Conservation (phyloP, 768 basidiomycete genomes). For the Amanita thiersii region DNA sequence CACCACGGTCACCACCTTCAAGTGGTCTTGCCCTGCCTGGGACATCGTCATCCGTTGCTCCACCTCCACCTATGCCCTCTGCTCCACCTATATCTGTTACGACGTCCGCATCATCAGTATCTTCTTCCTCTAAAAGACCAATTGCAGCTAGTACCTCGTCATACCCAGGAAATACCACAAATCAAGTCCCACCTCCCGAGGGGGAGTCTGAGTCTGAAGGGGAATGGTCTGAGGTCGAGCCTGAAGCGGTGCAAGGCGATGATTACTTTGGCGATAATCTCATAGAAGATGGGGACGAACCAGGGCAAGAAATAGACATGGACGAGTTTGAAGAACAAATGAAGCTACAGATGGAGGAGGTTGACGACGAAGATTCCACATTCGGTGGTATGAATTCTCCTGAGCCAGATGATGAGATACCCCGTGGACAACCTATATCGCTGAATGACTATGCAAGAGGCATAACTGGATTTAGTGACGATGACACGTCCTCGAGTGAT, state of each 20-base stretch:
- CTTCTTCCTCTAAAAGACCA: background rate
- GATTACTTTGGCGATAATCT: conserved; percentile 1
- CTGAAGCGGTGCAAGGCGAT: conserved; percentile 1
- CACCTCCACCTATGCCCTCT: conserved; percentile 4
- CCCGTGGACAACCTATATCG: conserved; percentile 2
- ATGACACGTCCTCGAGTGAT: conserved; percentile 8
- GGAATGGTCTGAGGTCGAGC: conserved; percentile 10
- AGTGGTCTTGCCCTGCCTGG: conserved; percentile 9
- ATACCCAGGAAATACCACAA: background rate
- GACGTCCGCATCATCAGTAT: conserved; percentile 1
- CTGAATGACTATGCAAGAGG: conserved; percentile 7
- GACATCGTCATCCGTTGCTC: conserved; percentile 4
- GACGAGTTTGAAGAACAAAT: conserved; percentile 5
- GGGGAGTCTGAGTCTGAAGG: conserved; percentile 7
- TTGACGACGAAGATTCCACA: background rate
- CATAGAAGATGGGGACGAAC: background rate
- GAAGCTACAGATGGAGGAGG: conserved; percentile 6
- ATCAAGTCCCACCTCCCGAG: background rate
- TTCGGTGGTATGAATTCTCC: background rate
- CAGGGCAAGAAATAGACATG: conserved; percentile 6
- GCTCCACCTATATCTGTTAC: background rate
- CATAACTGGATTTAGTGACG: conserved; percentile 5
- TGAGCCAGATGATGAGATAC: background rate
- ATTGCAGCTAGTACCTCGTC: background rate
- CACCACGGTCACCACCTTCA: background rate